Conservation (phyloP, 345 rosid species). For the Eucalyptus microcorys region DNA sequence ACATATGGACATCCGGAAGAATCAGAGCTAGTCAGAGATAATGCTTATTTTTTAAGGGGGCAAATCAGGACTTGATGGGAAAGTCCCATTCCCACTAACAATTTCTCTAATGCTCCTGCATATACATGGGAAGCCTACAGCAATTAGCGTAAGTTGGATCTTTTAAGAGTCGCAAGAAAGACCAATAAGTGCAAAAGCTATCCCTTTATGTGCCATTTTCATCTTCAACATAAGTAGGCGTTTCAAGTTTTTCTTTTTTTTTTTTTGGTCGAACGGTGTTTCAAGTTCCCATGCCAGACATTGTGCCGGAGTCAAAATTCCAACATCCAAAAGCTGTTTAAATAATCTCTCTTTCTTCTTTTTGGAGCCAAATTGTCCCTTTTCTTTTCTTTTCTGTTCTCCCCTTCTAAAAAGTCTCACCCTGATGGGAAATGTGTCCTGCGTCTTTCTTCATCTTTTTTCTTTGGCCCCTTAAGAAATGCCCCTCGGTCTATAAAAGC, state of each 20-base stretch:
- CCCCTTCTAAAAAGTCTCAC: conserved; percentile 10
- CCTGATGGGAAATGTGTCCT: neutral
- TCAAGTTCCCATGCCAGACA: neutral
- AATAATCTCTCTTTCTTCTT: neutral
- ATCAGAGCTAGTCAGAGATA: neutral
- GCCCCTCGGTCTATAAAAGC: neutral
- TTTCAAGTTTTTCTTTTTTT: neutral
- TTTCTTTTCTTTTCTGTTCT: neutral
- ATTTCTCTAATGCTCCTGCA: neutral
- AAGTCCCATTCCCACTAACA: neutral
- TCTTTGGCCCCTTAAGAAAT: neutral
- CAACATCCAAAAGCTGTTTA: neutral
- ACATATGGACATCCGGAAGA: neutral
- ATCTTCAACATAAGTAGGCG: neutral
- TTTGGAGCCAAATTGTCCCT: neutral
- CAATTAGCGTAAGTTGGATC: neutral
- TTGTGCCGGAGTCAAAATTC: neutral
- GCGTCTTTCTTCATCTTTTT: neutral
- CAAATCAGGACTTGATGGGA: neutral
- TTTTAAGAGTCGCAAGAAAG: neutral
- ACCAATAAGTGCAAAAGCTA: neutral
- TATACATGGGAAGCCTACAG: neutral
- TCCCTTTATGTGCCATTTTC: neutral
- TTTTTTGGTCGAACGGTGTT: neutral
- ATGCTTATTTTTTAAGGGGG: neutral